phyloP scores from a whole-genome alignment of 345 rosid species.

The Aurinia saxatilis region DNA sequence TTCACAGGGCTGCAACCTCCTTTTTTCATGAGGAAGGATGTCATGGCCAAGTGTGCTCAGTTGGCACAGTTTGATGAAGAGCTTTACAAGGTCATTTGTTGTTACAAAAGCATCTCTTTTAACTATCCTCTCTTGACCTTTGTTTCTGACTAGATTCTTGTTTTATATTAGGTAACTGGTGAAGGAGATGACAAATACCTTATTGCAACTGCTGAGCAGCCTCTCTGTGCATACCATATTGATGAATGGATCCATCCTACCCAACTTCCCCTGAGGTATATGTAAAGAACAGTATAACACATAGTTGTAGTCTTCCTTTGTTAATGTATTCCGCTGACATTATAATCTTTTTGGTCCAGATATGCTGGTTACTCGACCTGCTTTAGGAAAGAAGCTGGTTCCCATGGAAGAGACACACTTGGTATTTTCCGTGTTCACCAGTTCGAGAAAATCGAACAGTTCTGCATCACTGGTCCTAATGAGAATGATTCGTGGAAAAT shows the following conservation, averaged over 20 bases:
- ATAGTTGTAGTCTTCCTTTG: not conserved
- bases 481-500: conserved; percentile 81
- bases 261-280: conserved; percentile 69
- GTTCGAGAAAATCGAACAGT: conserved; percentile 96
- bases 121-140: not conserved
- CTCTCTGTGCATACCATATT: conserved; percentile 80
- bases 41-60: conserved; percentile 94
- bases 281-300: not conserved
- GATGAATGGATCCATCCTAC: conserved; percentile 94
- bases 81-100: conserved; percentile 63
- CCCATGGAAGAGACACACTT: conserved; percentile 92
- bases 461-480: conserved; percentile 82
- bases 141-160: not conserved
- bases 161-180: conserved; percentile 70
- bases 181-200: conserved; percentile 94
- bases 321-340: not conserved
- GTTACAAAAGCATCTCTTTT: not conserved
- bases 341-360: conserved; percentile 28
- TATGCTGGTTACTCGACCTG: conserved; percentile 95
- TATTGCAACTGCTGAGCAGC: conserved; percentile 96
- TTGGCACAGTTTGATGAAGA: conserved; percentile 90
- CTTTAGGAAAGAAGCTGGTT: conserved; percentile 97
- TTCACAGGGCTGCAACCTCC: conserved; percentile 81
- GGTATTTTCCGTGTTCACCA: conserved; percentile 99
- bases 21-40: conserved; percentile 83